These are phyloP conservation scores for Collybia mongolica DNA, from an alignment of 768 basidiomycete genomes.

Conservation along the genomic window DNA sequence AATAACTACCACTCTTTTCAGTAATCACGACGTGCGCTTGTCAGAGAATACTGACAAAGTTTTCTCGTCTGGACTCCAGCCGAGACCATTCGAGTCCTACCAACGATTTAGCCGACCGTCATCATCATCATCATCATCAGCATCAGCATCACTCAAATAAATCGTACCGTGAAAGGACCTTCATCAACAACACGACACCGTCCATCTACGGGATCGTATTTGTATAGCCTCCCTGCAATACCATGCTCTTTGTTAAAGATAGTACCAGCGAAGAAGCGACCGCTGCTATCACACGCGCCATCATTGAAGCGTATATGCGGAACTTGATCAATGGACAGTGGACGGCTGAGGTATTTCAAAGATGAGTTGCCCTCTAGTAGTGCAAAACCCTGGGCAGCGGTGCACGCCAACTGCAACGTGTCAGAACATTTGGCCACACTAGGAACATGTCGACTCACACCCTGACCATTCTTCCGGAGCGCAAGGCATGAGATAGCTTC, in stretches of 20 bases:
- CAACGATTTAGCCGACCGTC: constrained; percentile 13
- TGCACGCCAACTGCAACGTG: constrained; percentile 50
- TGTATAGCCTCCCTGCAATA: constrained; percentile 57
- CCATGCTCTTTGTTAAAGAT: constrained; percentile 46
- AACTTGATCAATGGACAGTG: constrained; percentile 40
- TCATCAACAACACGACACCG: constrained; percentile 52
- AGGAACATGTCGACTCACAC: constrained; percentile 30
- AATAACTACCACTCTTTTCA: constrained; percentile 46
- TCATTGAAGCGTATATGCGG: constrained; percentile 65
- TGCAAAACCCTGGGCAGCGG: constrained; percentile 57
- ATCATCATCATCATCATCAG: no score
- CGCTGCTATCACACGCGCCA: constrained; percentile 63
- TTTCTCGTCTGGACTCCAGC: constrained; percentile 61
- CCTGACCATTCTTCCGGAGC: constrained; percentile 43
- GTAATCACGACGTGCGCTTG: background rate
- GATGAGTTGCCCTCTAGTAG: constrained; percentile 41
- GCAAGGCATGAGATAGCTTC: constrained; percentile 60
- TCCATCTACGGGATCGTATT: constrained; percentile 51
- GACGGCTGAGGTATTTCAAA: constrained; percentile 49
- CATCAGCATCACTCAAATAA: constrained; percentile 1
- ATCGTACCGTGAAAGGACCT: constrained; percentile 62
- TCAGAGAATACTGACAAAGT: constrained; percentile 44
- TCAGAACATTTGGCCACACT: no score
- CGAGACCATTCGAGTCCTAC: constrained; percentile 63
- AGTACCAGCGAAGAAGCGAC: constrained; percentile 69